Evolutionary conservation across 2,329 filamentous ascomycete species (phyloP).

Genomic region (Lasiodiplodia gonubiensis): DNA sequence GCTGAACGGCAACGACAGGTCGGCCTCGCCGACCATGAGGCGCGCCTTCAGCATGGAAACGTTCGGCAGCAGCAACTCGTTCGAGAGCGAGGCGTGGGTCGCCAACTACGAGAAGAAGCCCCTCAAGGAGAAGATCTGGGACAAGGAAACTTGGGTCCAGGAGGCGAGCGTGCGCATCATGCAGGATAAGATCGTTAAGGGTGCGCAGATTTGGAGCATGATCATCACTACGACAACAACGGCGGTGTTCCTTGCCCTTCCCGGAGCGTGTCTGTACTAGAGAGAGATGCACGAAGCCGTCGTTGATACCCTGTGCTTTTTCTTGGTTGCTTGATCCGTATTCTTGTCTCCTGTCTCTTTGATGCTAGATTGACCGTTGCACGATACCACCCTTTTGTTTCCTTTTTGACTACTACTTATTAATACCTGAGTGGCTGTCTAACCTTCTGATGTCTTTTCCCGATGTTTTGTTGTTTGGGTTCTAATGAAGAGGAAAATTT

Average conservation of each 20-base stretch:
- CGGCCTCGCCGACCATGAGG: neutral
- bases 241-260: conserved; percentile 35
- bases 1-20: neutral
- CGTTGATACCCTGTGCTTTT: conserved; percentile 8
- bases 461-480: neutral
- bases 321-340: neutral
- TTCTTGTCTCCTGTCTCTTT: neutral
- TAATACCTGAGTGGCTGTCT: neutral
- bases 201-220: conserved; percentile 44
- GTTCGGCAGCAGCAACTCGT: conserved; percentile 60
- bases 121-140: conserved; percentile 74
- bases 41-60: conserved; percentile 44
- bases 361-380: neutral
- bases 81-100: conserved; percentile 78
- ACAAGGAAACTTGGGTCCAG: conserved; percentile 77
- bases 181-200: conserved; percentile 70
- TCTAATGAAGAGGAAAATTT: neutral
- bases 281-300: neutral
- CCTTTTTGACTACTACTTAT: neutral
- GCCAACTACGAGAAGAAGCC: conserved; percentile 72
- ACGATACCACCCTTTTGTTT: neutral
- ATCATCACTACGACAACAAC: conserved; percentile 40
- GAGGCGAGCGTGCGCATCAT: conserved; percentile 77
- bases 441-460: neutral
- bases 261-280: conserved; percentile 28